Conservation (phyloP, 2,329 filamentous ascomycete species). For the Penicillium sp. region DNA sequence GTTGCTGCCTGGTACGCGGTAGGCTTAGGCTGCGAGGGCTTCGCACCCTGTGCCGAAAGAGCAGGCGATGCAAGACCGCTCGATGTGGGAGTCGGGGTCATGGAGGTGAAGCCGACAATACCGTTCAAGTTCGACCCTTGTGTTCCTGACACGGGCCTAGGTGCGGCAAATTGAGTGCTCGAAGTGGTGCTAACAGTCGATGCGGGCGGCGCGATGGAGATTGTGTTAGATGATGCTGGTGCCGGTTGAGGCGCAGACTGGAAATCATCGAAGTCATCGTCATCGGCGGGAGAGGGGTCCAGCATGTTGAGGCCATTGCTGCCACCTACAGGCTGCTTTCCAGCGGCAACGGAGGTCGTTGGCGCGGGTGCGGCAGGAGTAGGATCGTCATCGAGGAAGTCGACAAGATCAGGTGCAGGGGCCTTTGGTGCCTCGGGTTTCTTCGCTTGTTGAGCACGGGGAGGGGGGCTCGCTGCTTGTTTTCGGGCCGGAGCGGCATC, state of each 20-base stretch:
- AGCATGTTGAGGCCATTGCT: slow-evolving; percentile 55
- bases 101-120: slow-evolving; percentile 78
- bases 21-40: slow-evolving; percentile 57
- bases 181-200: slow-evolving; percentile 54
- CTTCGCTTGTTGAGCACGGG: slow-evolving; percentile 54
- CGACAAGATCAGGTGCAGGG: slow-evolving; percentile 90
- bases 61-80: slow-evolving; percentile 63
- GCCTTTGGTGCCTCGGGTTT: slow-evolving; percentile 76
- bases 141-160: slow-evolving; percentile 81
- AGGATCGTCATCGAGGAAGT: slow-evolving; percentile 78
- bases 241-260: slow-evolving; percentile 73
- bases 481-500: slow-evolving; percentile 58
- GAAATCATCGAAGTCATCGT: slow-evolving; percentile 95
- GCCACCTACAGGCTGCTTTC: slow-evolving; percentile 49
- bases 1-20: slow-evolving; percentile 74
- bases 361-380: slow-evolving; percentile 36
- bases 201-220: slow-evolving; percentile 51
- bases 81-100: slow-evolving; percentile 70
- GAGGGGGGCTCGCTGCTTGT: slow-evolving; percentile 52
- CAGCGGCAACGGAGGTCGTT: slow-evolving; percentile 47
- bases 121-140: slow-evolving; percentile 81
- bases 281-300: slow-evolving; percentile 58
- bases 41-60: slow-evolving; percentile 48
- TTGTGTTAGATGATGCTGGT: slow-evolving; percentile 41
- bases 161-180: slow-evolving; percentile 75